phyloP scores from a whole-genome alignment of 139 green algal species.

The Auxenochlorella pyrenoidosa region DNA sequence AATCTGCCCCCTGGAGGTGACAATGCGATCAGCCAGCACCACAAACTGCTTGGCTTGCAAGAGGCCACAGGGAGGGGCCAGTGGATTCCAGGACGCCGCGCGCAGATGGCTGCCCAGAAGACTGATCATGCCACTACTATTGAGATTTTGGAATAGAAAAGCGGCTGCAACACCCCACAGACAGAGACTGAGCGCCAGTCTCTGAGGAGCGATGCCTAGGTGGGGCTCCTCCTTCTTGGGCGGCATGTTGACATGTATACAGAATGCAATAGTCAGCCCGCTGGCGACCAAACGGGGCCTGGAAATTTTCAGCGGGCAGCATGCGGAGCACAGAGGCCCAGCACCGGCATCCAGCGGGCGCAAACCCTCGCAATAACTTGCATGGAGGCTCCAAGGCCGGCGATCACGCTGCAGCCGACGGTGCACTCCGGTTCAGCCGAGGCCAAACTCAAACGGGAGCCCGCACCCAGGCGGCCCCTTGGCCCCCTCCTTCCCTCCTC shows the following conservation, averaged over 20 bases:
- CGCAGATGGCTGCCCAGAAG: constrained; percentile 6
- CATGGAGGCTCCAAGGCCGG: neutral
- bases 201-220: neutral
- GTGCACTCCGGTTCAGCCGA: neutral
- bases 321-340: no score
- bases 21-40: constrained; percentile 41
- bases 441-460: neutral
- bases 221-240: neutral
- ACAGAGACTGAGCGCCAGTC: neutral
- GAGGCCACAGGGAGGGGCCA: constrained; percentile 39
- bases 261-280: neutral
- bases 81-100: constrained; percentile 11
- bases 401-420: neutral
- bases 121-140: constrained; percentile 4
- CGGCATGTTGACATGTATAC: neutral
- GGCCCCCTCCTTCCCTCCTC: neutral
- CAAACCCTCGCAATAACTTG: neutral
- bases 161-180: constrained; percentile 17
- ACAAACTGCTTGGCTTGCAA: constrained; percentile 48
- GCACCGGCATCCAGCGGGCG: no score
- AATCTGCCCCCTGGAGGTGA: constrained; percentile 27
- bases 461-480: neutral
- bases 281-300: neutral
- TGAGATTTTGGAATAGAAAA: neutral
- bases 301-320: neutral